phyloP scores from a whole-genome alignment of 495 filamentous ascomycete genomes.

The Pyrenula aspistea region DNA sequence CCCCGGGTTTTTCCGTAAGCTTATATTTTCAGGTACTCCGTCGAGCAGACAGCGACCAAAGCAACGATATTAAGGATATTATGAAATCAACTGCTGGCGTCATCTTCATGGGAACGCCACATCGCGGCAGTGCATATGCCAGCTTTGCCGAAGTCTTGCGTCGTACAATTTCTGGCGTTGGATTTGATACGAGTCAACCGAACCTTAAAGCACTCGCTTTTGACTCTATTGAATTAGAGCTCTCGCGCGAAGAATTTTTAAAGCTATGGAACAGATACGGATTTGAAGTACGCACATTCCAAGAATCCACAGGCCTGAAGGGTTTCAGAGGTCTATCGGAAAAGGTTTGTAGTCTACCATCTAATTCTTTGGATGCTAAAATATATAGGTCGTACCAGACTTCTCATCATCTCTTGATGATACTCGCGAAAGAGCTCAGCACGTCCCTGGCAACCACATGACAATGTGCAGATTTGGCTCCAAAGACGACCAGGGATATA shows the following conservation, averaged over 20 bases:
- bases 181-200: neutral
- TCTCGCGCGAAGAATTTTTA: no score
- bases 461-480: slow-evolving; percentile 4
- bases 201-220: neutral
- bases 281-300: neutral
- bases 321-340: neutral
- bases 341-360: neutral
- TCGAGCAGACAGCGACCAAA: neutral
- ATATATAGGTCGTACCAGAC: neutral
- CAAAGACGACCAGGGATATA: slow-evolving; percentile 1
- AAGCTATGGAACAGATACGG: neutral
- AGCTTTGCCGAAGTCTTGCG: slow-evolving; percentile 40
- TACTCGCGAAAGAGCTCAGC: neutral
- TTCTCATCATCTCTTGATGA: neutral
- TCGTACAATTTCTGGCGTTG: slow-evolving; percentile 11
- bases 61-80: neutral
- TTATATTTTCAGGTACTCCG: neutral
- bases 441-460: slow-evolving; percentile 5
- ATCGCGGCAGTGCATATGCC: neutral
- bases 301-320: neutral
- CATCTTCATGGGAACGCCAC: neutral
- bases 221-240: no score
- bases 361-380: neutral
- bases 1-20: no score
- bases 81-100: neutral